Evolutionary conservation across 2,329 filamentous ascomycete species (phyloP), one percentile per base, ranked within the genome.

Genomic region (Alternaria rosae): DNA sequence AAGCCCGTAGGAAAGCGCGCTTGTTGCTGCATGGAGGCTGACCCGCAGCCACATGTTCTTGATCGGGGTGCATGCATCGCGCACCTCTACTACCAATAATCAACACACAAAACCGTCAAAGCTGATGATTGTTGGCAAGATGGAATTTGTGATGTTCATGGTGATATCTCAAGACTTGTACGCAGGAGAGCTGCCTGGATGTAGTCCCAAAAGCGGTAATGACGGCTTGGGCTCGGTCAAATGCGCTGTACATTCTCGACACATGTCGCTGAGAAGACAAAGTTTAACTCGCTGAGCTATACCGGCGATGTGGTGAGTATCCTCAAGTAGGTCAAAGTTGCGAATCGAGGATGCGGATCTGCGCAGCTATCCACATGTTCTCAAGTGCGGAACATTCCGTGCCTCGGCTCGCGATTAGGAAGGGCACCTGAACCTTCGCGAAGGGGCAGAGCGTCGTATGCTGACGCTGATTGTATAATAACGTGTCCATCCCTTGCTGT

Each of bases 401-500:
- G 59, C 59, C 59, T 53, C 48, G 59, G 59, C 54, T 52, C 38
- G 20, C 32, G 48, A 42, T 54, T 35, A 43, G 45, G 30, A 52
- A 32, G 26, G 26, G 41, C 47, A 43, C 17, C 42, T 53, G 30
- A 56, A 44, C 32, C 21, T 6, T 50, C 15, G 26, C 30, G 12
- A 57, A 20, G 32, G 32, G n/a, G 35, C 35, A 17, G 15, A 7
- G n/a, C 26, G 21, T 32, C 20, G 3, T 28, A 43, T 48, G 42
- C 47, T 48, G 41, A 61, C 35, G 13, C 20, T 35, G 25, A 26
- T 26, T 50, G n/a, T 41, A 32, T 32, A 20, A 17, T n/a, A 47
- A 30, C 13, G 26, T 43, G 47, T 6, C 30, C 35, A 35, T n/a
- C 48, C 42, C 26, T 48, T 43, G 12, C n/a, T 32, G 25, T 45